Conservation (phyloP, 345 rosid genomes). For the Firmiana major region DNA sequence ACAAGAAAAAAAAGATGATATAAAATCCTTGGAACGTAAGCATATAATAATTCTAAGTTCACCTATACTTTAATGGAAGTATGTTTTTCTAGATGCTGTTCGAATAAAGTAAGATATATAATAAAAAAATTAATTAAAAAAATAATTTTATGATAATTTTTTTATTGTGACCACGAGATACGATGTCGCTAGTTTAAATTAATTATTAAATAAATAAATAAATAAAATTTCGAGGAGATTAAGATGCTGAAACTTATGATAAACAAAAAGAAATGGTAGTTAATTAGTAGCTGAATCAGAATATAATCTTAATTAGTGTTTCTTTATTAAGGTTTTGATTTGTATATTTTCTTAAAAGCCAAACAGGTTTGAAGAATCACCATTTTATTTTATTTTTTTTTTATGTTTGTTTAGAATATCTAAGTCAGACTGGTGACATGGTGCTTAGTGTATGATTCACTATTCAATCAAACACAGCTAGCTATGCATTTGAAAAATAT, state of each 20-base stretch:
- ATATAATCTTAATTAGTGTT: slow-evolving; percentile 24
- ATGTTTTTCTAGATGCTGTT: neutral
- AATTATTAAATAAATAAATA: neutral
- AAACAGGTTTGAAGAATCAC: slow-evolving; percentile 12
- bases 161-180: too few relatives aligned
- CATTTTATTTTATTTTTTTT: too few relatives aligned
- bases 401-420: neutral
- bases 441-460: slow-evolving; percentile 21
- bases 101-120: neutral
- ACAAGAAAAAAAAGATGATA: neutral
- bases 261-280: neutral
- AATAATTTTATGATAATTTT: neutral
- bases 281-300: slow-evolving; percentile 18
- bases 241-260: slow-evolving; percentile 33
- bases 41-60: too few relatives aligned
- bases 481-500: neutral
- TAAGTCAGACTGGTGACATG: slow-evolving; percentile 12
- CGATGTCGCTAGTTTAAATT: too few relatives aligned
- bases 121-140: neutral
- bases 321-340: slow-evolving; percentile 14
- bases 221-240: slow-evolving; percentile 36
- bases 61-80: too few relatives aligned
- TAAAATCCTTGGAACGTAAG: too few relatives aligned
- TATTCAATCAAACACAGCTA: slow-evolving; percentile 19
- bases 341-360: slow-evolving; percentile 13